Evolutionary conservation across 495 filamentous ascomycete genomes (phyloP).

Genomic region (Tuber magnatum): DNA sequence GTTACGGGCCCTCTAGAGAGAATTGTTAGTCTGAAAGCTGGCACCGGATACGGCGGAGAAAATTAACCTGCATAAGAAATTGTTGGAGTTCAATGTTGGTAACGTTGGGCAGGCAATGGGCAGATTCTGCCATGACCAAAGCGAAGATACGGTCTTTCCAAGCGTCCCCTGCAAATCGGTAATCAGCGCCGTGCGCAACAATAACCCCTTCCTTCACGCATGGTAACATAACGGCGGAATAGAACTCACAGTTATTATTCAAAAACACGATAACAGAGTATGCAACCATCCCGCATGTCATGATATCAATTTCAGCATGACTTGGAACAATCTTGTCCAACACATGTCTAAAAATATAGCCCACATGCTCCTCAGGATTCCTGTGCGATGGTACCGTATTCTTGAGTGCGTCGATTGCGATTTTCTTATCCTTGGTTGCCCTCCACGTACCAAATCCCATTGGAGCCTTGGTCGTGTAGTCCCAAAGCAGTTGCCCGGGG

Average conservation of each 20-base stretch:
- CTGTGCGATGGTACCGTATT: constrained; percentile 56
- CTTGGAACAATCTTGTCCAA: constrained; percentile 46
- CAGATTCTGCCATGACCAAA: constrained; percentile 31
- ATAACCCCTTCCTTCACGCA: not conserved
- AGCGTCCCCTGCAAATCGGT: constrained; percentile 13
- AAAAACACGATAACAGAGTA: constrained; percentile 27
- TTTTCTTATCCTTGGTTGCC: constrained; percentile 49
- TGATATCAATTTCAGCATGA: constrained; percentile 54
- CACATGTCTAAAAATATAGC: constrained; percentile 57
- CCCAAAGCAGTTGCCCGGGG: constrained; percentile 63
- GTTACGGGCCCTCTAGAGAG: constrained; percentile 28
- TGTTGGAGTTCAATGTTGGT: constrained; percentile 19
- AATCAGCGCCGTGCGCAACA: constrained; percentile 8
- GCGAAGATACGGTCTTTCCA: constrained; percentile 33
- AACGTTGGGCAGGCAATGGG: constrained; percentile 28
- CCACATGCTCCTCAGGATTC: constrained; percentile 51
- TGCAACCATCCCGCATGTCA: constrained; percentile 44
- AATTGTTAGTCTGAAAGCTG: constrained; percentile 9
- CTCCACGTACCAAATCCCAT: constrained; percentile 52
- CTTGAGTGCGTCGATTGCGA: constrained; percentile 47
- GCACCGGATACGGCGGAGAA: not conserved
- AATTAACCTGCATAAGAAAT: constrained; percentile 25
- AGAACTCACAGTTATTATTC: constrained; percentile 28
- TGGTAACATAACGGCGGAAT: not conserved
- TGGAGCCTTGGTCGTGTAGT: constrained; percentile 50